phyloP scores from a whole-genome alignment of 495 filamentous ascomycete genomes.

The Letharia columbiana region DNA sequence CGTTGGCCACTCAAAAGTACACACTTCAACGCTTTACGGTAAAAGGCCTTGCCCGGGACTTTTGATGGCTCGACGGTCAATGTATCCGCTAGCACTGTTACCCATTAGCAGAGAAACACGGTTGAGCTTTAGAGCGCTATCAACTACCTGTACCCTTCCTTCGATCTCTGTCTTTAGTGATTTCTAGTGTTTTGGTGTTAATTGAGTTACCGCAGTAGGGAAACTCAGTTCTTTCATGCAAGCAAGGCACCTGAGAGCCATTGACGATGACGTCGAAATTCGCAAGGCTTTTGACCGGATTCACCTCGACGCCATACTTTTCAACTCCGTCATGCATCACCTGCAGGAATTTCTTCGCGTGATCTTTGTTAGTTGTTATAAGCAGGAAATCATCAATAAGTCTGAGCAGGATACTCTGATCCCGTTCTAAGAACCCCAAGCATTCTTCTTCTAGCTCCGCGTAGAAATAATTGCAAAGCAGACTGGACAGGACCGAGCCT shows the following conservation, averaged over 20 bases:
- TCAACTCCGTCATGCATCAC: slow-evolving; percentile 72
- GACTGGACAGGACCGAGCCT: slow-evolving; percentile 75
- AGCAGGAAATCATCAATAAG: slow-evolving; percentile 90
- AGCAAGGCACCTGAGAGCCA: slow-evolving; percentile 43
- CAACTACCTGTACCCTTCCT: slow-evolving; percentile 37
- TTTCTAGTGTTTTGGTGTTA: slow-evolving; percentile 64
- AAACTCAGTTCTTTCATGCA: slow-evolving; percentile 47
- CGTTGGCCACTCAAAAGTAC: not conserved
- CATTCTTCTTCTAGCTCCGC: slow-evolving; percentile 66
- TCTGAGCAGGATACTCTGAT: slow-evolving; percentile 61
- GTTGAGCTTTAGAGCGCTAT: not conserved
- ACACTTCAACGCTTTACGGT: slow-evolving; percentile 62
- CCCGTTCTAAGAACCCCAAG: slow-evolving; percentile 54
- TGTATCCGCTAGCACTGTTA: slow-evolving; percentile 42
- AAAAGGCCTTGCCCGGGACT: slow-evolving; percentile 62
- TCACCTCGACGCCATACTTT: slow-evolving; percentile 72
- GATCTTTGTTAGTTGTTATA: slow-evolving; percentile 57
- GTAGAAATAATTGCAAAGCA: slow-evolving; percentile 92
- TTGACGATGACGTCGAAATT: slow-evolving; percentile 68
- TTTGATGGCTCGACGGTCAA: slow-evolving; percentile 68
- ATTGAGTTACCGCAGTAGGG: slow-evolving; percentile 84
- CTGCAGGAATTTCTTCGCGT: slow-evolving; percentile 62
- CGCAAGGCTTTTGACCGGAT: slow-evolving; percentile 67
- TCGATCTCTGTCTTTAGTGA: slow-evolving; percentile 52
- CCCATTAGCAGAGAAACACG: slow-evolving; percentile 19